Conservation (phyloP, 2,329 filamentous ascomycete genomes). For the Fusarium veterinarium region DNA sequence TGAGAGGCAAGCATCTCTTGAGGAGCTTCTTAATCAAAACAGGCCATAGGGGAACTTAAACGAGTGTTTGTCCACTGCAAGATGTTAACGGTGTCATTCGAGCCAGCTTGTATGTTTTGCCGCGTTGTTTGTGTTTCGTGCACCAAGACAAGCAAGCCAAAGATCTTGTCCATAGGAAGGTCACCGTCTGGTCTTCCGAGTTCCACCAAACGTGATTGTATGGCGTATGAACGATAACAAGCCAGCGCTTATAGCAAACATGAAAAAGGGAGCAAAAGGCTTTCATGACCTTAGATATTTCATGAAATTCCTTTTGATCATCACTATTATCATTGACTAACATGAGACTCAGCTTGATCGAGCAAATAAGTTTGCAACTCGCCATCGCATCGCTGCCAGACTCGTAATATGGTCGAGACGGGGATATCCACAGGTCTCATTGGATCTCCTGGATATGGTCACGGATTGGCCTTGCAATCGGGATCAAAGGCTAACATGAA, state of each 20-base stretch:
- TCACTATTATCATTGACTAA: slow-evolving; percentile 14
- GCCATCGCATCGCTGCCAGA: not conserved
- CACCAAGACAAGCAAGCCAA: slow-evolving; percentile 20
- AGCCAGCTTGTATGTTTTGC: slow-evolving; percentile 19
- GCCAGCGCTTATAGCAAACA: slow-evolving; percentile 19
- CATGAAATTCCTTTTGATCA: not conserved
- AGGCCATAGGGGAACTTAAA: slow-evolving; percentile 1
- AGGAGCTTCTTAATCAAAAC: slow-evolving; percentile 5
- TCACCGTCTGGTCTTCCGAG: slow-evolving; percentile 19
- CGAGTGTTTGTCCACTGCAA: slow-evolving; percentile 30
- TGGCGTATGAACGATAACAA: slow-evolving; percentile 14
- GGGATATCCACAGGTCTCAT: slow-evolving; percentile 8
- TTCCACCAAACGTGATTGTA: slow-evolving; percentile 31
- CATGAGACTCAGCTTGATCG: not conserved
- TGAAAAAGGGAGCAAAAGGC: slow-evolving; percentile 22
- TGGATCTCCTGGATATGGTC: slow-evolving; percentile 1
- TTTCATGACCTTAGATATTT: not conserved
- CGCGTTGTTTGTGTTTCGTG: slow-evolving; percentile 25
- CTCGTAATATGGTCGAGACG: not conserved
- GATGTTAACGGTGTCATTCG: slow-evolving; percentile 26
- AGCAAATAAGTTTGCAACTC: not conserved
- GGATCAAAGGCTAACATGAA: slow-evolving; percentile 35
- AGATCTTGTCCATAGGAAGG: slow-evolving; percentile 20
- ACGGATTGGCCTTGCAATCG: slow-evolving; percentile 12
- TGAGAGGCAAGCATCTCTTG: slow-evolving; percentile 14